phyloP scores from a whole-genome alignment of 2,329 filamentous ascomycete species.

The Monosporascus sp. region DNA sequence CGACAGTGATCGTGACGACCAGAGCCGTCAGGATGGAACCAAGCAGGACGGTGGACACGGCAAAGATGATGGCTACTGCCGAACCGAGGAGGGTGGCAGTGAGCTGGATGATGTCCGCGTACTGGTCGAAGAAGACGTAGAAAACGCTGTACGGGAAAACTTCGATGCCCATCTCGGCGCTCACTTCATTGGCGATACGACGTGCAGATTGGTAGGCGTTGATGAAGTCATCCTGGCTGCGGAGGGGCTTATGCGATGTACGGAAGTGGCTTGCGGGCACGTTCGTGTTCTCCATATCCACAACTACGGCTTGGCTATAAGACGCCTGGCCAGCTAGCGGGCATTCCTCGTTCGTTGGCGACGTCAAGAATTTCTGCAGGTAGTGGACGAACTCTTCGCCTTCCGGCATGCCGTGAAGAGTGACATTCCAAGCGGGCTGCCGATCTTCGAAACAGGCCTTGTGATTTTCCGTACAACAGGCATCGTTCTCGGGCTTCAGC shows the following conservation, averaged over 20 bases:
- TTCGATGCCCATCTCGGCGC: slow-evolving; percentile 63
- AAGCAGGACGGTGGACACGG: slow-evolving; percentile 72
- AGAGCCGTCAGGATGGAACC: slow-evolving; percentile 78
- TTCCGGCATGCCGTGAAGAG: slow-evolving; percentile 85
- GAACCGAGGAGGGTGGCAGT: slow-evolving; percentile 75
- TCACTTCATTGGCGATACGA: slow-evolving; percentile 76
- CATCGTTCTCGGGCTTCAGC: slow-evolving; percentile 81
- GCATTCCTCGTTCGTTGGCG: slow-evolving; percentile 77
- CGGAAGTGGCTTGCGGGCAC: slow-evolving; percentile 87
- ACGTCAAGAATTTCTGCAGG: slow-evolving; percentile 71
- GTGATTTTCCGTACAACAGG: slow-evolving; percentile 65
- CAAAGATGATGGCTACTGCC: slow-evolving; percentile 78
- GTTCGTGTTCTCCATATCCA: slow-evolving; percentile 61
- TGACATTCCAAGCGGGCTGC: slow-evolving; percentile 81
- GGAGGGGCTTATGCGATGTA: slow-evolving; percentile 79
- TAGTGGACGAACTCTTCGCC: slow-evolving; percentile 88
- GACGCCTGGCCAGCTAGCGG: slow-evolving; percentile 83
- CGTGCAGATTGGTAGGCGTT: slow-evolving; percentile 82
- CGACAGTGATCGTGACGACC: slow-evolving; percentile 78
- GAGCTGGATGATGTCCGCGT: slow-evolving; percentile 75
- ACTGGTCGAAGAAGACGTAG: slow-evolving; percentile 99
- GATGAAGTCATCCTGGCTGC: slow-evolving; percentile 90
- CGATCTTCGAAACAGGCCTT: slow-evolving; percentile 74
- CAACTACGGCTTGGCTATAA: slow-evolving; percentile 77
- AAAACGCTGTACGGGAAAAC: slow-evolving; percentile 97